phyloP scores from a whole-genome alignment of 352 stramenopile genomes.

The Phytophthora quininea region DNA sequence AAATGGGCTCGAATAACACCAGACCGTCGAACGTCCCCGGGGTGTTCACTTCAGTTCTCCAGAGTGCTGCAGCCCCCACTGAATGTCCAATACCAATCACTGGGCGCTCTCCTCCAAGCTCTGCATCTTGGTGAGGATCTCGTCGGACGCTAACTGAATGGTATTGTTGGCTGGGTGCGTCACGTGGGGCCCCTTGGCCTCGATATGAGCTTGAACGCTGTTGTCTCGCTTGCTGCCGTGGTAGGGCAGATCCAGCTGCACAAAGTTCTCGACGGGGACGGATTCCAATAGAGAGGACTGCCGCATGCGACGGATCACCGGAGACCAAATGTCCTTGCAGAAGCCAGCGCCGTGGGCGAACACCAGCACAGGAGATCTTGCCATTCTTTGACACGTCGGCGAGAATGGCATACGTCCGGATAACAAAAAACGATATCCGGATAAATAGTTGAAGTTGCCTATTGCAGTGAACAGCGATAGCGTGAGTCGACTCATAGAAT shows the following conservation, averaged over 20 bases:
- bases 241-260: constrained; percentile 46
- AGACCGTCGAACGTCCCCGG: constrained; percentile 52
- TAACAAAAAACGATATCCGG: background rate
- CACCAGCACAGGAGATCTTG: constrained; percentile 36
- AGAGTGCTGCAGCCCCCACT: constrained; percentile 41
- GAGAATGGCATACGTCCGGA: background rate
- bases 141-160: constrained; percentile 20
- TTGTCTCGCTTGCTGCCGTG: constrained; percentile 49
- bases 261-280: constrained; percentile 3
- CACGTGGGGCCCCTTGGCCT: constrained; percentile 37
- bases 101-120: constrained; percentile 11
- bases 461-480: no score
- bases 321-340: constrained; percentile 54
- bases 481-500: no score
- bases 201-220: constrained; percentile 30
- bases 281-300: constrained; percentile 31
- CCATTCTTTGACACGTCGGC: background rate
- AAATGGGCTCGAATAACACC: constrained; percentile 56
- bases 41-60: constrained; percentile 30
- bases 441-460: background rate
- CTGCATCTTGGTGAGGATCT: constrained; percentile 18
- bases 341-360: constrained; percentile 55
- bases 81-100: constrained; percentile 65
- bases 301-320: constrained; percentile 42
- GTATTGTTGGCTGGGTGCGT: constrained; percentile 46